Base-by-base conservation (phyloP, 345 rosid genomes). In the Eucalyptus virginea region DNA sequence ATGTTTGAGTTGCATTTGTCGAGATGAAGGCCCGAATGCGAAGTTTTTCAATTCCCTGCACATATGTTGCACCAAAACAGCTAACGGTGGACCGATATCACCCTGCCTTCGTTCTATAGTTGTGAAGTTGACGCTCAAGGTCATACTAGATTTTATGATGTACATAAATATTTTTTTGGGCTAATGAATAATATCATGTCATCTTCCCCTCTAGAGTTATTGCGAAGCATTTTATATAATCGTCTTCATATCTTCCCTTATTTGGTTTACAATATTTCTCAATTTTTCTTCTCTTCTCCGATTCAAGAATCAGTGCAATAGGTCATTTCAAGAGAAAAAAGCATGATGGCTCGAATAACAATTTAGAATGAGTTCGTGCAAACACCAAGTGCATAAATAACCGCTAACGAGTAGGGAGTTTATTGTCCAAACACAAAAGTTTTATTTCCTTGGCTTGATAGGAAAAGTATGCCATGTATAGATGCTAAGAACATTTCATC, bases 21-120 rank as follows among this genome's bases (percentile, higher is more conserved):
- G 19, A 92, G 34, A 49, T 44, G 60, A 21, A 92, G 92, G 92
- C 90, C 50, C 72, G 87, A 86, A 91, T 88, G 37, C 86, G n/a
- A 9, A 17, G 81, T 69, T 34, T 69, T 69, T 69, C 26, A 18
- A 69, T 69, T 69, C 81, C 81, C 26, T 34, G 4, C 81, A 69
- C 81, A 34, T 17, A 34, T 69, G 81, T 69, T 9, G 42, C 81
- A 69, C 81, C 81, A 69, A 69, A 9, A 18, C 1, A 69, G 26
- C 4, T 69, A 34, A 34, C 2, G 34, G 24, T 37, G 9, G 37
- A n/a, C 21, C 2, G 5, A n/a, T 65, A 65, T 65, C 77, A n/a
- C 77, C 8, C n/a, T 65, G 37, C 77, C 37, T 65, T 65, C 19
- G 21, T 65, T n/a, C 77, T n/a, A 65, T 17, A n/a, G 77, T 15